Base-by-base conservation (phyloP, 2,329 filamentous ascomycete species). In the Diaporthe sp. region DNA sequence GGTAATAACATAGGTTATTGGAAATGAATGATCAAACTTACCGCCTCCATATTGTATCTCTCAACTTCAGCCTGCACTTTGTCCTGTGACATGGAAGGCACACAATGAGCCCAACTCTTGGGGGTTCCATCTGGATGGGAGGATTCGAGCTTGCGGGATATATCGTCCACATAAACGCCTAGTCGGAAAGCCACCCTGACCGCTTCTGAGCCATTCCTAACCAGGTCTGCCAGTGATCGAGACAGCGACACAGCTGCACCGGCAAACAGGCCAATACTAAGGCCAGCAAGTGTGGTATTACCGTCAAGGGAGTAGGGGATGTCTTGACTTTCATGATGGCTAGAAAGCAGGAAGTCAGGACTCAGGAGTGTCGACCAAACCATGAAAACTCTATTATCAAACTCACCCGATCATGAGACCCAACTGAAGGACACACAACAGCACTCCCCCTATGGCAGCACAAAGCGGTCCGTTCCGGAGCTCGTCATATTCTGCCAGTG, bases 141-240 rank as follows among this genome's bases (percentile, higher is more conserved):
- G 25, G n/a, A 31, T 55, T 55, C 51, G 12, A 55, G 51, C 51
- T 55, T 55, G 51, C 51, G 25, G n/a, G 51, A 55, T 13, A 25
- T 31, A 55, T 55, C 51, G 0, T 31, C 51, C 51, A 55, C 51
- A 12, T 55, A 55, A 17, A 31, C n/a, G 2, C 51, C 51, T 4
- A 55, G 51, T 55, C 51, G 51, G 51, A 55, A 55, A 6, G 51
- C 51, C 51, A 55, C 51, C 51, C 51, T 55, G 12, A 55, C 51
- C 8, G 51, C 51, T 28, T 28, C 51, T 55, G 51, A 28, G 28
- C 51, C 51, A 25, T 28, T 55, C 51, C 6, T 55, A 55, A n/a
- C 51, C 51, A 55, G 51, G 51, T 55, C 51, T 28, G 51, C 51
- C n/a, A 55, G 25, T 55, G 51, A 28, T 55, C 25, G 51, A 28